A percentile compares a stretch with the other conserved stretches of the same genome.
Evolutionary conservation across 352 stramenopile species (phyloP).

Genomic region (Pythium biforme): DNA sequence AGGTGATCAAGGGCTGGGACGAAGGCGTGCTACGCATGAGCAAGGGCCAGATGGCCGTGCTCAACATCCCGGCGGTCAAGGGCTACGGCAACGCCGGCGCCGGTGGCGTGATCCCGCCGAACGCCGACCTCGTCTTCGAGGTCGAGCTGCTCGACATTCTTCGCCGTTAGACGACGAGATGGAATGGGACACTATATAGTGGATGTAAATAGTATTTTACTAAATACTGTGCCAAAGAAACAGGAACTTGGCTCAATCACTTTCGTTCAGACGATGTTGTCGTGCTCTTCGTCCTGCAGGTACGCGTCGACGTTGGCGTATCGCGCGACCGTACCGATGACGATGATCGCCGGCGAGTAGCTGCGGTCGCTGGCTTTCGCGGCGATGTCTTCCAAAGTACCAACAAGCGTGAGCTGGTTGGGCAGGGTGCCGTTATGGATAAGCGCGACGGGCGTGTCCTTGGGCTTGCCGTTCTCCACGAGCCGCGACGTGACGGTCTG

Average conservation of each 20-base stretch:
- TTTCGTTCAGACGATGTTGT: conserved; percentile 22
- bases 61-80: conserved; percentile 91
- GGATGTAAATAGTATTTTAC: too few species aligned
- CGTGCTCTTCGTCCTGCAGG: conserved; percentile 41
- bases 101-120: conserved; percentile 85
- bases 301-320: conserved; percentile 57
- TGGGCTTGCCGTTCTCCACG: conserved; percentile 36
- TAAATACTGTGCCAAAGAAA: too few species aligned
- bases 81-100: conserved; percentile 90
- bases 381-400: conserved; percentile 50
- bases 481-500: conserved; percentile 41
- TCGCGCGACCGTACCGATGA: conserved; percentile 57
- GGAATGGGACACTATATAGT: too few species aligned
- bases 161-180: conserved; percentile 3
- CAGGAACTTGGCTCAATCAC: too few species aligned
- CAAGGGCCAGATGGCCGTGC: conserved; percentile 90
- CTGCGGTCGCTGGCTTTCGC: conserved; percentile 44
- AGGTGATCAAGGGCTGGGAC: conserved; percentile 96
- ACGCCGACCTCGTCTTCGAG: conserved; percentile 93
- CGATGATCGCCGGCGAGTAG: conserved; percentile 74
- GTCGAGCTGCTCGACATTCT: conserved; percentile 91
- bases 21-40: conserved; percentile 95
- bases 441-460: conserved; percentile 51
- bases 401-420: conserved; percentile 51
- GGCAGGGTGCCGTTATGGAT: conserved; percentile 63